Conservation (phyloP, 192 early-diverging fungal genomes). For the Backusella tuberculispora region DNA sequence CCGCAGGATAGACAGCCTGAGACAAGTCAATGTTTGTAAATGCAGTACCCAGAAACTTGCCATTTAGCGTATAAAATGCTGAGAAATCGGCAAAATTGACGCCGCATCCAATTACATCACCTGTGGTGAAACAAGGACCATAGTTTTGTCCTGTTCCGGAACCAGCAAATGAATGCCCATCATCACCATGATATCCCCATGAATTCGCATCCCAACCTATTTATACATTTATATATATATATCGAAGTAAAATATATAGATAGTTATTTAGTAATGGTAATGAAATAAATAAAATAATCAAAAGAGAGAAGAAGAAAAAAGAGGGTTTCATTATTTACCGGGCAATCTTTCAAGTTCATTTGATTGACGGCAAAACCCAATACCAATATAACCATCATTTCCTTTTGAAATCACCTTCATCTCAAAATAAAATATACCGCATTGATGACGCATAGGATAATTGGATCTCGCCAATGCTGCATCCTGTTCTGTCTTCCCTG, state of each 20-base stretch:
- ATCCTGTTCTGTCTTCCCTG: conserved; percentile 65
- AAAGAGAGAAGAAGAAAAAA: neutral
- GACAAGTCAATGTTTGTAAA: conserved; percentile 48
- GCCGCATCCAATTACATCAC: conserved; percentile 94
- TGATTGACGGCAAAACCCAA: conserved; percentile 74
- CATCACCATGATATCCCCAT: conserved; percentile 98
- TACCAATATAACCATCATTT: conserved; percentile 88
- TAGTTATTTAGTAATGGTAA: too few species aligned
- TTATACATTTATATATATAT: neutral
- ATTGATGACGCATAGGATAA: conserved; percentile 79
- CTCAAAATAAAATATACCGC: conserved; percentile 95
- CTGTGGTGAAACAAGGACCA: conserved; percentile 89
- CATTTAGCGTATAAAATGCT: conserved; percentile 94
- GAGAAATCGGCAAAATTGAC: conserved; percentile 80
- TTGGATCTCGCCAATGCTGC: conserved; percentile 83
- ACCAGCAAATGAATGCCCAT: conserved; percentile 85
- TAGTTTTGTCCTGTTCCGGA: conserved; percentile 77
- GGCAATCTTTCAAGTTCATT: conserved; percentile 74
- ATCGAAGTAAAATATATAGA: neutral
- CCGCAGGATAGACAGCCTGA: conserved; percentile 64
- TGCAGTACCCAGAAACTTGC: conserved; percentile 66
- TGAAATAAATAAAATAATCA: neutral
- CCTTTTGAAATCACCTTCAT: conserved; percentile 85
- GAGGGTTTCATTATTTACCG: conserved; percentile 51
- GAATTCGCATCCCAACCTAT: conserved; percentile 88